Evolutionary conservation across 768 basidiomycete genomes (phyloP).

Genomic region (Tricholomella constricta): DNA sequence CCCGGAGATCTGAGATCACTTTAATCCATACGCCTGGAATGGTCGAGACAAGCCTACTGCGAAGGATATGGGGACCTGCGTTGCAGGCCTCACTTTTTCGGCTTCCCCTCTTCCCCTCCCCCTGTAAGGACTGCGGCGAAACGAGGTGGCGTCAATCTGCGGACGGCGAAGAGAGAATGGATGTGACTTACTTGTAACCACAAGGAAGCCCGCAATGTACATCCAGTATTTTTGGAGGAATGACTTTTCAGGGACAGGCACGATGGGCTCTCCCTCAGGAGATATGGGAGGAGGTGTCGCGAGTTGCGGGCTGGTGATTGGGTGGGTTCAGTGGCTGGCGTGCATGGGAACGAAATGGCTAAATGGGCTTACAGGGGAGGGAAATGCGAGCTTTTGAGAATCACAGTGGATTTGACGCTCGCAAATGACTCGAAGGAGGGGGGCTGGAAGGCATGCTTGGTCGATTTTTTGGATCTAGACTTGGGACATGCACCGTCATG

Average conservation of each 20-base stretch:
- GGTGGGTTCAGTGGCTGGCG: neutral
- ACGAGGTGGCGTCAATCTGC: neutral
- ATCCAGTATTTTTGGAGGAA: conserved; percentile 93
- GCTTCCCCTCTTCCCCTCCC: conserved; percentile 42
- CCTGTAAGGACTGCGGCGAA: conserved; percentile 28
- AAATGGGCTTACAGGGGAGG: conserved; percentile 58
- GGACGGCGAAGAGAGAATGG: neutral
- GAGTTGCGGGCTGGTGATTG: conserved; percentile 59
- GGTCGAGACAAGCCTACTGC: conserved; percentile 1
- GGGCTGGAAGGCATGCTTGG: conserved; percentile 12
- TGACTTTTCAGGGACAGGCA: conserved; percentile 66
- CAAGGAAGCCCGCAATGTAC: conserved; percentile 62
- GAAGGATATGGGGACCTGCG: neutral
- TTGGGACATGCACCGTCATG: conserved; percentile 67
- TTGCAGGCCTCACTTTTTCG: conserved; percentile 15
- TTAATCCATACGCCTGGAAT: neutral
- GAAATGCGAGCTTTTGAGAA: conserved; percentile 42
- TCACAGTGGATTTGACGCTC: conserved; percentile 54
- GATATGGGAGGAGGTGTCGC: conserved; percentile 68
- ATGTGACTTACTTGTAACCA: conserved; percentile 56
- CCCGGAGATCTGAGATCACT: neutral
- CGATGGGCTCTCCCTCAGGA: conserved; percentile 62
- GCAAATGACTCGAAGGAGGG: conserved; percentile 34
- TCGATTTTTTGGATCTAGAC: conserved; percentile 26
- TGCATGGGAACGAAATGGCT: neutral